phyloP scores from a whole-genome alignment of 441 rosid species.

The Adansonia gregorii region DNA sequence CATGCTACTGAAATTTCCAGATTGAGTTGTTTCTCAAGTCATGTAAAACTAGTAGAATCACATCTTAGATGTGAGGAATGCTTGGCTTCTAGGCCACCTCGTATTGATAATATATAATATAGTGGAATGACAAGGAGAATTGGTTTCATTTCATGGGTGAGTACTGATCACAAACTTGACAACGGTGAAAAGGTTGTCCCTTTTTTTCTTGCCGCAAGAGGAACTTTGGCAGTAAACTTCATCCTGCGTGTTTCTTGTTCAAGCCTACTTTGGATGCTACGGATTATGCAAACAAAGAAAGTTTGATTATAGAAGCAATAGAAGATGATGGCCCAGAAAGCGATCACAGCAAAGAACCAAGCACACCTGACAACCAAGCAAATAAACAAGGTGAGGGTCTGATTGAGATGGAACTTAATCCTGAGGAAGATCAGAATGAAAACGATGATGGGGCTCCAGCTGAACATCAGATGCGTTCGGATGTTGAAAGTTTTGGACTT shows the following conservation, averaged over 20 bases:
- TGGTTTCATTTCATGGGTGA: slow-evolving; percentile 38
- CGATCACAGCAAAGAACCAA: slow-evolving; percentile 36
- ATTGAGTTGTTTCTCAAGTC: slow-evolving; percentile 50
- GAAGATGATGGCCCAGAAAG: slow-evolving; percentile 51
- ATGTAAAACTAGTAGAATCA: slow-evolving; percentile 48
- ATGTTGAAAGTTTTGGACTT: slow-evolving; percentile 17
- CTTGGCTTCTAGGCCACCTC: slow-evolving; percentile 44
- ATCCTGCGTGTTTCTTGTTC: slow-evolving; percentile 53
- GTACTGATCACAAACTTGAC: slow-evolving; percentile 26
- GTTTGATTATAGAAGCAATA: slow-evolving; percentile 48
- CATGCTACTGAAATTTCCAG: slow-evolving; percentile 60
- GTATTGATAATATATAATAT: background rate
- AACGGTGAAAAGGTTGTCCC: slow-evolving; percentile 37
- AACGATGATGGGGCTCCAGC: slow-evolving; percentile 34
- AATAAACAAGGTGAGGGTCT: slow-evolving; percentile 34
- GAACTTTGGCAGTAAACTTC: slow-evolving; percentile 42
- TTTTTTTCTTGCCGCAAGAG: slow-evolving; percentile 52
- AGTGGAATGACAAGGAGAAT: slow-evolving; percentile 34
- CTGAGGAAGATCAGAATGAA: slow-evolving; percentile 37
- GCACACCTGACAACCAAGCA: slow-evolving; percentile 35
- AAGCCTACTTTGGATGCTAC: slow-evolving; percentile 67
- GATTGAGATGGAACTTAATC: slow-evolving; percentile 41
- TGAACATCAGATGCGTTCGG: slow-evolving; percentile 64
- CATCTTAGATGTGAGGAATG: slow-evolving; percentile 52
- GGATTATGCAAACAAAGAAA: slow-evolving; percentile 46